Base-by-base conservation (phyloP, 2,329 filamentous ascomycete species). In the Calonectria pteridis region DNA sequence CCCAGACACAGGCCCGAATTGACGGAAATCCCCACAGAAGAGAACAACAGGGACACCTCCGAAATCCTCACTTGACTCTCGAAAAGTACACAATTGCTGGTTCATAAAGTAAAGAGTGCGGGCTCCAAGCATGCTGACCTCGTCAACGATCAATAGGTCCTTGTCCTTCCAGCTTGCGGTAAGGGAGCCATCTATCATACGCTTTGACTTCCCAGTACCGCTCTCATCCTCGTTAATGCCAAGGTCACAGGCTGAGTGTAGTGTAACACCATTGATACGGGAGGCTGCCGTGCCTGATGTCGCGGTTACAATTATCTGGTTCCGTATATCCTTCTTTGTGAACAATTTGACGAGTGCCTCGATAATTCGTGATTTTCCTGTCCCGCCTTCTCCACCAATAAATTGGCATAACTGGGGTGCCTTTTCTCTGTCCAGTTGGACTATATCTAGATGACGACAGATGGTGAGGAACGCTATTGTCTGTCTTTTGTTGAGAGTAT, bases 361-460 rank as follows among this genome's bases (percentile, higher is more conserved):
- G 49, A 71, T 58, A 20, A 71, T 59, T 35, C 59, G 31, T 9
- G 59, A 71, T 13, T 71, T 71, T 20, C 59, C 49, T 1, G 43
- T 69, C 20, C 50, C 37, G 50, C 69, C 62, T 20, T 71, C 69
- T 1, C 50, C 50, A 23, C 62, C 50, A 0, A 71, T 28, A 37
- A 71, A 71, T 35, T 37, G 6, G 9, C 28, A 66, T 6, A 71
- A 29, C 29, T 71, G 50, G 31, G 31, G 31, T 31, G 5, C 9
- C 4, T 31, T 31, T 31, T 4, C 31, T 31, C 9, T 4, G n/a
- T n/a, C n/a, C n/a, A n/a, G n/a, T n/a, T 31, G 31, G 31, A 31
- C 31, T 4, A 9, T 31, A 31, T 31, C 31, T 4, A 31, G 31
- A 9, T 31, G 31, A 5, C 31, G 31, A 9, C 31, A 31, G 9